phyloP scores from a whole-genome alignment of 2,329 filamentous ascomycete genomes.

The Madurella fahalii region DNA sequence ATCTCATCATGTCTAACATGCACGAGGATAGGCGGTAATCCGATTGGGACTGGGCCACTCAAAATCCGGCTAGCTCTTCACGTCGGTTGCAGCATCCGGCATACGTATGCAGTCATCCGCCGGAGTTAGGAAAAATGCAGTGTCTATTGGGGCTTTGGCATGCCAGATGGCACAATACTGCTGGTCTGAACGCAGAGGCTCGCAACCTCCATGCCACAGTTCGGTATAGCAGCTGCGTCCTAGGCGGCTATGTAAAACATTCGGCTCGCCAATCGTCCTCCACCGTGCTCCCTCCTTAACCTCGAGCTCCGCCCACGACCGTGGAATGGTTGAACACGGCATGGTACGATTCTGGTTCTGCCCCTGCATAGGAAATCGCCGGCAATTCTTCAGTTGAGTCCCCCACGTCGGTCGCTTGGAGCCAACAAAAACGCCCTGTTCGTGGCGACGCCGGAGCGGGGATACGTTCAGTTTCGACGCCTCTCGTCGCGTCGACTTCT shows the following conservation, averaged over 20 bases:
- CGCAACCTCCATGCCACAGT: conserved; percentile 23
- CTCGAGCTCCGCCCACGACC: conserved; percentile 11
- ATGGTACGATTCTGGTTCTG: conserved; percentile 8
- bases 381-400: conserved; percentile 11
- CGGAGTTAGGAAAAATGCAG: conserved; percentile 25
- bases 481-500: conserved; percentile 25
- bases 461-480: conserved; percentile 25
- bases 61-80: conserved; percentile 31
- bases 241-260: conserved; percentile 16
- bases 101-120: conserved; percentile 32
- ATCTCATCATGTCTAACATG: conserved; percentile 7
- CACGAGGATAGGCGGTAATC: conserved; percentile 22
- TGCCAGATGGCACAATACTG: conserved; percentile 46
- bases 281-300: conserved; percentile 10
- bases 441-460: conserved; percentile 3
- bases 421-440: conserved; percentile 11
- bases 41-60: conserved; percentile 25
- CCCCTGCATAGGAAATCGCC: conserved; percentile 10
- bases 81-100: conserved; percentile 32
- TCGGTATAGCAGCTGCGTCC: conserved; percentile 21
- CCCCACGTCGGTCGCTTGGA: conserved; percentile 17
- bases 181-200: conserved; percentile 37
- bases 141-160: conserved; percentile 36
- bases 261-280: conserved; percentile 20
- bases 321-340: conserved; percentile 11